A percentile compares a stretch with the other conserved stretches of the same genome.
Evolutionary conservation across 1,139 yeast genomes (phyloP).

Genomic region (Schizosaccharomyces versatilis): DNA sequence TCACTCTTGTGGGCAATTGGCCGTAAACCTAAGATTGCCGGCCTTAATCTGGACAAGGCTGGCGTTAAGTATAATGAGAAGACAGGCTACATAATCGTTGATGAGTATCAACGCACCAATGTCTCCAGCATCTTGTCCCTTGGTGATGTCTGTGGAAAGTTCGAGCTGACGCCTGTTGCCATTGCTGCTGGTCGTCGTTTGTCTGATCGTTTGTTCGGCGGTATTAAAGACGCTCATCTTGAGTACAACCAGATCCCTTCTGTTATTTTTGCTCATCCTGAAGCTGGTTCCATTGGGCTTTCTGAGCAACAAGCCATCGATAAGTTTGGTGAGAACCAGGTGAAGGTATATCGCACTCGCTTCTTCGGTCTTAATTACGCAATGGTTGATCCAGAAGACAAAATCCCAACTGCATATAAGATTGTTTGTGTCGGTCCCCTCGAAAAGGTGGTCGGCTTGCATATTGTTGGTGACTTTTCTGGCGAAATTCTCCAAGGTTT

Average conservation of each 20-base stretch:
- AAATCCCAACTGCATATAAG: constrained; percentile 68
- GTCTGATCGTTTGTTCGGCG: constrained; percentile 77
- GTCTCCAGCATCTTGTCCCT: constrained; percentile 55
- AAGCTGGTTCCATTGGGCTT: constrained; percentile 82
- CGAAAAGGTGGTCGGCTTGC: constrained; percentile 89
- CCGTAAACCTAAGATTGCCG: constrained; percentile 48
- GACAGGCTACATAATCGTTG: constrained; percentile 41
- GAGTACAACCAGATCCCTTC: constrained; percentile 77
- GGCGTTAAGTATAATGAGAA: constrained; percentile 39
- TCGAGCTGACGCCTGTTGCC: constrained; percentile 92
- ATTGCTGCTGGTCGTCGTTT: constrained; percentile 94
- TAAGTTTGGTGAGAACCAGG: constrained; percentile 56
- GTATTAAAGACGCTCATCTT: constrained; percentile 43
- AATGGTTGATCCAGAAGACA: constrained; percentile 42
- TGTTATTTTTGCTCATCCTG: constrained; percentile 89
- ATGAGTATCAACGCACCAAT: constrained; percentile 69
- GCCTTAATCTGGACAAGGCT: constrained; percentile 49
- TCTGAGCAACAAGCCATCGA: constrained; percentile 54
- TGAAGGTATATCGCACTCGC: constrained; percentile 61
- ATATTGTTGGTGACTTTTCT: constrained; percentile 71
- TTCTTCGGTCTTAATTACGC: constrained; percentile 90
- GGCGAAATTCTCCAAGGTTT: constrained; percentile 93
- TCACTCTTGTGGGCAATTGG: constrained; percentile 84
- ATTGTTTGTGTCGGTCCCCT: constrained; percentile 53
- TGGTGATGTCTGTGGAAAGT: constrained; percentile 75